Evolutionary conservation across 2,329 filamentous ascomycete genomes (phyloP).

Genomic region (Hymenoscyphus salicellus): DNA sequence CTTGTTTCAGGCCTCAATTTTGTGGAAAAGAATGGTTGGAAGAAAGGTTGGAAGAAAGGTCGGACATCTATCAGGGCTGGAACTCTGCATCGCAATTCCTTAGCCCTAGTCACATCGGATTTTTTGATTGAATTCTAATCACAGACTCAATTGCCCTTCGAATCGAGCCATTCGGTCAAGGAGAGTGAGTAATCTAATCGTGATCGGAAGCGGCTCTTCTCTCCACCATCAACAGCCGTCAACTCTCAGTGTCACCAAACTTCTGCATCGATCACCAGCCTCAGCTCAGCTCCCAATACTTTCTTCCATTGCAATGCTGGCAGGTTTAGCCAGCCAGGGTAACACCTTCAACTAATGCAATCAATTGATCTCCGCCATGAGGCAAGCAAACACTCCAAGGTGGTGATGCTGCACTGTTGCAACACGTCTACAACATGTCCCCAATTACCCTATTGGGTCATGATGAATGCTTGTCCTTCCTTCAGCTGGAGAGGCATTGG

Average conservation of each 20-base stretch:
- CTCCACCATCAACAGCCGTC: background rate
- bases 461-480: background rate
- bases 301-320: background rate
- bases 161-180: background rate
- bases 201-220: background rate
- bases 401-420: background rate
- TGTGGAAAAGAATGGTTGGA: no score
- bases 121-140: background rate
- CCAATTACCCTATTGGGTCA: background rate
- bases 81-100: background rate
- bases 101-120: background rate
- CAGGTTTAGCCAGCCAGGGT: background rate
- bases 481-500: background rate
- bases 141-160: background rate
- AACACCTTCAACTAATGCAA: background rate
- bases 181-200: background rate
- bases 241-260: background rate
- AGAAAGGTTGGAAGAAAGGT: no score
- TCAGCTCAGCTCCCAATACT: background rate
- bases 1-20: background rate
- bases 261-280: background rate
- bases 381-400: background rate
- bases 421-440: background rate
- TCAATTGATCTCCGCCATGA: background rate
- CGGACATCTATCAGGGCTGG: no score